Conservation (phyloP, 495 filamentous ascomycete species). For the Neurospora sp. region DNA sequence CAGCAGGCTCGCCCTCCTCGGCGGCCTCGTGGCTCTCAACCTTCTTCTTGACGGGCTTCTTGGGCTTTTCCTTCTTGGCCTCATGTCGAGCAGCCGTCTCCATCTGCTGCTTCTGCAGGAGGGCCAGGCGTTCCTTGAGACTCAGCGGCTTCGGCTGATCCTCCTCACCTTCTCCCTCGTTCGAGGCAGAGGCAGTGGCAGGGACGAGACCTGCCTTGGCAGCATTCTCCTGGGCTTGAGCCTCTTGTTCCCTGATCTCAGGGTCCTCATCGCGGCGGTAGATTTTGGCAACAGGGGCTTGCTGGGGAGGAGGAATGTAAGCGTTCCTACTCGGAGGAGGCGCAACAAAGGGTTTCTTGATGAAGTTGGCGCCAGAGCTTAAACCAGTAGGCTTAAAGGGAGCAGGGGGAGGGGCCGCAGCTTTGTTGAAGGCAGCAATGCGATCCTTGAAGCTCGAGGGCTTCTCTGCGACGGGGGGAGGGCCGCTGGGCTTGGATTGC, state of each 20-base stretch:
- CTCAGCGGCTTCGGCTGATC: conserved; percentile 83
- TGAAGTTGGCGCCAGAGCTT: conserved; percentile 54
- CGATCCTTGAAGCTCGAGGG: conserved; percentile 87
- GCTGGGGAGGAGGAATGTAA: conserved; percentile 63
- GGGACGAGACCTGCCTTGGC: conserved; percentile 49
- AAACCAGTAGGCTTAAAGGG: conserved; percentile 73
- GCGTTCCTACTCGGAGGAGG: conserved; percentile 91
- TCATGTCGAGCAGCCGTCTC: conserved; percentile 76
- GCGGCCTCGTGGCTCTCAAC: conserved; percentile 45
- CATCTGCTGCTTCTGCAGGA: conserved; percentile 86
- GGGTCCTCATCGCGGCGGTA: conserved; percentile 88
- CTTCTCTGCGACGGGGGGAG: conserved; percentile 70
- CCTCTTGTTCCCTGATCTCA: conserved; percentile 59
- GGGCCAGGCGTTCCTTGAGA: conserved; percentile 86
- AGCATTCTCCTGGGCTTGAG: conserved; percentile 43
- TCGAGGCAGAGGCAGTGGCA: conserved; percentile 19
- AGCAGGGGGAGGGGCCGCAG: conserved; percentile 70
- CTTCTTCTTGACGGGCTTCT: conserved; percentile 68
- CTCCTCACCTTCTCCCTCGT: conserved; percentile 40
- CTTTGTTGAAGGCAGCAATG: conserved; percentile 93
- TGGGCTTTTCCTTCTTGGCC: conserved; percentile 84
- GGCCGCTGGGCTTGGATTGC: conserved; percentile 30
- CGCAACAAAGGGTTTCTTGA: conserved; percentile 98
- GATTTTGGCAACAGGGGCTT: conserved; percentile 57
- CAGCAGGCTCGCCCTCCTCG: conserved; percentile 29